A percentile compares a stretch with the other conserved stretches of the same genome.
These are phyloP conservation scores for Hirsutella rhossiliensis DNA, from an alignment of 2,329 filamentous ascomycete species.

Conservation along the genomic window DNA sequence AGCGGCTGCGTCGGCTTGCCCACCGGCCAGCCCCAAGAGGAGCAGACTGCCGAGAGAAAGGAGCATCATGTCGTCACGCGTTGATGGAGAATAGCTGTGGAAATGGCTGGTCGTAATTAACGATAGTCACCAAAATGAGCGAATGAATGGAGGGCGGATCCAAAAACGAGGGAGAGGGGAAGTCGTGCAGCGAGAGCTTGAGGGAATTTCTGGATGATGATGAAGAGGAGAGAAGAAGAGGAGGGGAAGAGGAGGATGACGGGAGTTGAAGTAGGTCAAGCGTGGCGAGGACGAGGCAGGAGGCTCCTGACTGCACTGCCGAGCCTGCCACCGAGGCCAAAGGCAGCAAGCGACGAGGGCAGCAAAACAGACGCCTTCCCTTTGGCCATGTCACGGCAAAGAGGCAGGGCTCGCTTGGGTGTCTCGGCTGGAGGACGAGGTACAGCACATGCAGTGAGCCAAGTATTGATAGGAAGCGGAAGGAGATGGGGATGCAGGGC, in stretches of 20 bases:
- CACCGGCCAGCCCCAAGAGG: constrained; percentile 5
- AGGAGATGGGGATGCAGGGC: no score
- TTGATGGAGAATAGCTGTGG: constrained; percentile 5
- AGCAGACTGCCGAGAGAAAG: constrained; percentile 4
- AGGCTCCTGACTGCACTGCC: not conserved
- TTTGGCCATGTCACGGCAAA: no score
- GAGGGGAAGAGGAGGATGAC: not conserved
- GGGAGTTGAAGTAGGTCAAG: not conserved
- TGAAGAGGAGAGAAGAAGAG: constrained; percentile 6
- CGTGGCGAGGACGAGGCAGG: constrained; percentile 1
- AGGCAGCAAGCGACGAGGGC: not conserved
- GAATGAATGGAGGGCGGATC: constrained; percentile 11
- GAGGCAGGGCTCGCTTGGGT: no score
- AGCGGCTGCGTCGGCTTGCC: not conserved
- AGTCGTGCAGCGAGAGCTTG: constrained; percentile 8
- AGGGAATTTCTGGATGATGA: constrained; percentile 9
- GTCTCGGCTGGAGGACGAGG: no score
- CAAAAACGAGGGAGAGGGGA: constrained; percentile 18
- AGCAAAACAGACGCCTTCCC: not conserved
- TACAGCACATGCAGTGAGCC: no score
- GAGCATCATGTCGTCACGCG: constrained; percentile 11
- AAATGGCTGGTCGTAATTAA: constrained; percentile 17
- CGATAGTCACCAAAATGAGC: constrained; percentile 18
- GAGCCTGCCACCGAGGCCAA: not conserved
- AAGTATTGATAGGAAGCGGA: no score